Base-by-base conservation (phyloP, 306 rosid genomes). In the Elaeagnus macrophylla region DNA sequence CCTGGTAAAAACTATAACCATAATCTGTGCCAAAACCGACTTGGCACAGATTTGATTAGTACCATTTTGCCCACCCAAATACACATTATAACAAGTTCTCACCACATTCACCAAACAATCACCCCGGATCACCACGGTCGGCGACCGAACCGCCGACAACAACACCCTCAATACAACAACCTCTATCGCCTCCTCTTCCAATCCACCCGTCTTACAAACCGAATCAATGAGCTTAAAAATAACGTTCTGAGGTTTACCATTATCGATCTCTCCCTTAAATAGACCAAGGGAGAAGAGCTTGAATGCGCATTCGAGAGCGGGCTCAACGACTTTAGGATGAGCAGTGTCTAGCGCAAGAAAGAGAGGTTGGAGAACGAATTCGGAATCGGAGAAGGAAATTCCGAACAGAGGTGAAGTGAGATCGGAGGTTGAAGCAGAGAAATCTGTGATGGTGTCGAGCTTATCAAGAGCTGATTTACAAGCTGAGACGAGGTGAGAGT, bases 11-110 rank as follows among this genome's bases (percentile, higher is more conserved):
- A 87, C 88, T 51, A 82, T 73, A 50, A 77, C 85, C 85, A 87
- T 84, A 53, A 93, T 84, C 83, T 93, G 99, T 42, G 94, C 96
- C 47, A 93, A 81, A 65, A 93, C 99, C 11, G 99, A 82, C 81
- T 93, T 93, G 16, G 96, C 99, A 65, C 94, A 93, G 94, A 93
- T 93, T 95, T 93, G 96, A 75, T 87, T 87, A 56, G 96, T 93
- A 3, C 95, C 96, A 49, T 74, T 93, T n/a, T 80, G 68, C 8
- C 99, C 99, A 3, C 96, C 95, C n/a, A 93, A 96, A 68, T 93
- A 84, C 41, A 87, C 89, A 76, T 93, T 93, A 65, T 93, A 87
- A 67, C 96, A 87, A 59, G 93, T 82, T 75, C 99, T 77, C 25
- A 93, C 99, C 50, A 93, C 65, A 61, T 67, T 89, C 56, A 87